Percentiles rank a stretch among this genome's conserved stretches.
Evolutionary conservation across 2,329 filamentous ascomycete species (phyloP).

Genomic region (Aspergillus brunneoviolaceus): DNA sequence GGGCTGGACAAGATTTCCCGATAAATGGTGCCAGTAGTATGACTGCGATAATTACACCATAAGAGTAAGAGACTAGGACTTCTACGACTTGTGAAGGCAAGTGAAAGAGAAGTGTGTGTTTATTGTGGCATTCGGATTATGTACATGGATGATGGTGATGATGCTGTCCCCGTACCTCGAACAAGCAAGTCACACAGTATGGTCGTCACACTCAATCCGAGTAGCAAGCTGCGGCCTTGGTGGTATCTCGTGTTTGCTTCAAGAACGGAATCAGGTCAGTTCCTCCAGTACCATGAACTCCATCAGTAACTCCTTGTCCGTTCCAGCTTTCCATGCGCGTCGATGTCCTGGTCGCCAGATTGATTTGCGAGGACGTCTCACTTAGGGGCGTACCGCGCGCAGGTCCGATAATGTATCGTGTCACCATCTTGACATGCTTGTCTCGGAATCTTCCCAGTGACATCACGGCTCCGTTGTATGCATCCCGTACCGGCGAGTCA

Average conservation of each 20-base stretch:
- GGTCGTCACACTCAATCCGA: conserved; percentile 10
- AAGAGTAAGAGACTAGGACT: no score
- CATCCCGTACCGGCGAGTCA: conserved; percentile 37
- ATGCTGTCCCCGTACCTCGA: not conserved
- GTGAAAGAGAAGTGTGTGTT: not conserved
- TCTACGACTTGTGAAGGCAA: no score
- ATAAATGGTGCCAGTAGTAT: no score
- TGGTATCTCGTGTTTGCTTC: conserved; percentile 53
- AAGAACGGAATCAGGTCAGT: conserved; percentile 56
- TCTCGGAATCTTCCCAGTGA: conserved; percentile 50
- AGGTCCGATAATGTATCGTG: conserved; percentile 54
- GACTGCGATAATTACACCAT: no score
- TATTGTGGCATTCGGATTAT: not conserved
- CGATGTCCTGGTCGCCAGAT: conserved; percentile 50
- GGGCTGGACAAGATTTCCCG: not conserved
- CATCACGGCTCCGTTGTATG: conserved; percentile 50
- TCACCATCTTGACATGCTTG: conserved; percentile 54
- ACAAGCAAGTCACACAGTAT: not conserved
- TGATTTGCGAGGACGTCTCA: conserved; percentile 25
- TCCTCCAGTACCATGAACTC: conserved; percentile 52
- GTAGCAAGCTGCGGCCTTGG: conserved; percentile 41
- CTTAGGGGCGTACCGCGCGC: conserved; percentile 24
- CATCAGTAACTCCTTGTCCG: conserved; percentile 31
- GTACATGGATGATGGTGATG: not conserved
- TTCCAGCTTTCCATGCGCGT: conserved; percentile 30